These are phyloP conservation scores for Dysphania ambrosioides DNA, from an alignment of 148 eudicot species.

Conservation along the genomic window DNA sequence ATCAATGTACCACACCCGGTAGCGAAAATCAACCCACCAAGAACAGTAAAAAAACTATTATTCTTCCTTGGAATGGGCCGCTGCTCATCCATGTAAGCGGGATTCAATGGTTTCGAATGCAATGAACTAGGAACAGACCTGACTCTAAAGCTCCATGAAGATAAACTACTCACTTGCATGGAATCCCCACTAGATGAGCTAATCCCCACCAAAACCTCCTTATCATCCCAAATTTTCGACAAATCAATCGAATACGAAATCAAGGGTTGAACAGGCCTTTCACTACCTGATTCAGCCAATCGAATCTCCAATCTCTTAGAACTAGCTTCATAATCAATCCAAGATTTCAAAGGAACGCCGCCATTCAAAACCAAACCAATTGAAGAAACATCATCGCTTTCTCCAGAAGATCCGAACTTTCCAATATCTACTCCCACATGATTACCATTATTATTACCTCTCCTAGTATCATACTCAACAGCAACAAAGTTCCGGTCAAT, in stretches of 20 bases:
- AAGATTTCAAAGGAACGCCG: slow-evolving; percentile 46
- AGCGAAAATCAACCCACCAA: slow-evolving; percentile 48
- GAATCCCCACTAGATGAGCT: slow-evolving; percentile 48
- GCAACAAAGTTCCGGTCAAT: slow-evolving; percentile 36
- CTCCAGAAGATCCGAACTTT: slow-evolving; percentile 40
- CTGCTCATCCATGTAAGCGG: slow-evolving; percentile 13
- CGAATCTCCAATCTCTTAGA: slow-evolving; percentile 60
- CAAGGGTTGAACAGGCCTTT: slow-evolving; percentile 46
- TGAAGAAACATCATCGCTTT: slow-evolving; percentile 40
- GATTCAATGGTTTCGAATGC: slow-evolving; percentile 56
- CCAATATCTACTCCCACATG: slow-evolving; percentile 56
- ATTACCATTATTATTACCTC: slow-evolving; percentile 37
- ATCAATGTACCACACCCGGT: slow-evolving; percentile 61
- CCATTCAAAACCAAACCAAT: slow-evolving; percentile 36
- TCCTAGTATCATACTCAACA: slow-evolving; percentile 48
- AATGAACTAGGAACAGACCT: slow-evolving; percentile 44
- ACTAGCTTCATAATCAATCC: slow-evolving; percentile 77
- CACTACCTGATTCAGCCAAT: slow-evolving; percentile 35
- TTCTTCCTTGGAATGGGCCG: slow-evolving; percentile 18
- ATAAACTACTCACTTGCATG: slow-evolving; percentile 39
- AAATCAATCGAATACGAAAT: slow-evolving; percentile 50
- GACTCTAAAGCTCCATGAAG: slow-evolving; percentile 52
- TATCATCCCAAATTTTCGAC: slow-evolving; percentile 46
- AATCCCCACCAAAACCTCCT: slow-evolving; percentile 56
- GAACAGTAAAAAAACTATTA: slow-evolving; percentile 38